Evolutionary conservation across 306 rosid species (phyloP), one percentile per base, ranked within the genome.

Genomic region (Clitoria ternatea): DNA sequence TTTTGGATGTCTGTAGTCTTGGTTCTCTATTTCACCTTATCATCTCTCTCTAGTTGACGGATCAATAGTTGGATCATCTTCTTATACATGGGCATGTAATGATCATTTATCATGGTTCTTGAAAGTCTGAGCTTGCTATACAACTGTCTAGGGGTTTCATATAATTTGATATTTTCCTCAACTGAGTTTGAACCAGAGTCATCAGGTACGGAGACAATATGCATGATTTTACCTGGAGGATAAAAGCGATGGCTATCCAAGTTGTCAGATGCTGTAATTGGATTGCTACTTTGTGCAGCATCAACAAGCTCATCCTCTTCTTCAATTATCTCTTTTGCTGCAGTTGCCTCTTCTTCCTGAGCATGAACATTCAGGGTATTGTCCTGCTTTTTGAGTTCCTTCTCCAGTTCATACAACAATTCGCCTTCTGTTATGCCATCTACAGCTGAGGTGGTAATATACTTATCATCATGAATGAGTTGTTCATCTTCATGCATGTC

Each of bases 41-140:
- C 6, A 20, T 79, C 86, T 44, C 65, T 85, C 79, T 89, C 89
- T 76, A 94, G 83, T 80, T 84, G 86, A 65, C 63, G 79, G 76
- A 90, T 90, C 63, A 94, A 63, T 70, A 74, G 69, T 81, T 94
- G 96, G 82, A 94, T 87, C 98, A 85, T 90, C 84, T 84, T 90
- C 86, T 86, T 90, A 75, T 94, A 90, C 92, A 87, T 85, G 6
- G 98, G 98, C 98, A 94, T 94, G 81, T 85, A 94, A 77, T 94
- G 98, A 72, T 94, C 98, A 27, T 94, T 89, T 49, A 94, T 84
- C 98, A 94, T 94, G 17, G 88, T 89, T 83, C 44, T 89, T 15
- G 97, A 89, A 14, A 94, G 94, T 59, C 96, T 84, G 61, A 94
- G 97, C 82, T 91, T 91, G 81, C 85, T 80, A 81, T 94, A 88